phyloP scores from a whole-genome alignment of 495 filamentous ascomycete genomes.

The Filosporella fistucella region DNA sequence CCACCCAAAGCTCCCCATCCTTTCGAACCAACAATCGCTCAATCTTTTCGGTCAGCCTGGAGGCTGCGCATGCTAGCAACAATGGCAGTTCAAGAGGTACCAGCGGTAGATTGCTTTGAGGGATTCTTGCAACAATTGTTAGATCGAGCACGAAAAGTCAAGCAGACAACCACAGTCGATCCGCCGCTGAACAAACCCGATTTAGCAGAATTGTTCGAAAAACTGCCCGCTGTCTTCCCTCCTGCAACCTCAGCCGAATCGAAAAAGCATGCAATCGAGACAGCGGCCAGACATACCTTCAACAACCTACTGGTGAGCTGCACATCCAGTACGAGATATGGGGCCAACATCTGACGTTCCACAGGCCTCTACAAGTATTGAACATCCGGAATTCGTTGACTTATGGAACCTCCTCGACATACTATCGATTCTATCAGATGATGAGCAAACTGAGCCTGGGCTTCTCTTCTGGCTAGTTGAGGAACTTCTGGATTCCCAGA shows the following conservation, averaged over 20 bases:
- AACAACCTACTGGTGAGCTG: conserved; percentile 64
- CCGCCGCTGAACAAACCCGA: conserved; percentile 66
- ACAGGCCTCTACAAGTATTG: conserved; percentile 65
- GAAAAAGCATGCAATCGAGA: conserved; percentile 59
- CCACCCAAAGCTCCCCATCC: too few species aligned
- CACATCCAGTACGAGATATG: conserved; percentile 15
- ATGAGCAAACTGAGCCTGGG: conserved; percentile 76
- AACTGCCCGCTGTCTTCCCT: conserved; percentile 1
- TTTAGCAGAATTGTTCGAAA: conserved; percentile 41
- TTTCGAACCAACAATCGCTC: too few species aligned
- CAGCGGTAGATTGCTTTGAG: conserved; percentile 51
- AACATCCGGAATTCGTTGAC: conserved; percentile 67
- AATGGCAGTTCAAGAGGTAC: conserved; percentile 48
- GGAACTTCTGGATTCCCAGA: conserved; percentile 93
- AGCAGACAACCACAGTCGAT: conserved; percentile 65
- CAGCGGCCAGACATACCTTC: conserved; percentile 72
- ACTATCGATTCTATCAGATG: conserved; percentile 78
- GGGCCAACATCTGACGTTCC: conserved; percentile 25
- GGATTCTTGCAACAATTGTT: conserved; percentile 58
- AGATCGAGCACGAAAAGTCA: conserved; percentile 56
- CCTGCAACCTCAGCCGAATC: conserved; percentile 13
- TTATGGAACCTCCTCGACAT: conserved; percentile 95
- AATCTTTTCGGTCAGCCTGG: neutral
- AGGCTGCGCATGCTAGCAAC: conserved; percentile 3
- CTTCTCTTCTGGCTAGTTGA: conserved; percentile 88